Percentiles rank a stretch among this genome's conserved stretches.
Evolutionary conservation across 2,329 filamentous ascomycete species (phyloP).

Genomic region (Pyrenophora graminea): DNA sequence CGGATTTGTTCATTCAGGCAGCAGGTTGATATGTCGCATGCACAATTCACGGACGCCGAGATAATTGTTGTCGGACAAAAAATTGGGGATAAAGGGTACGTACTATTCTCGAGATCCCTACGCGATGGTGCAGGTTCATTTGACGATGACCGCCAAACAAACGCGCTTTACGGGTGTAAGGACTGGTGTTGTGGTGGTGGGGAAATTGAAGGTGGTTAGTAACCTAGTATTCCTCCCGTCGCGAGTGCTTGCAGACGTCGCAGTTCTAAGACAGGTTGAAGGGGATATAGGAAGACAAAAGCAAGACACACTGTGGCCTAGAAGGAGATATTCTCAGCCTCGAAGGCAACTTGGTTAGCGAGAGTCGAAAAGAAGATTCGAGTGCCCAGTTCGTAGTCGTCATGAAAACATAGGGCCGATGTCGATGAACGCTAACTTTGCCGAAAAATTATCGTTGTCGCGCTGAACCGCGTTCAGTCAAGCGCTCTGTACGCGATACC

Average conservation of each 20-base stretch:
- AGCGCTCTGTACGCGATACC: constrained; percentile 5
- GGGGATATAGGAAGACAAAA: constrained; percentile 13
- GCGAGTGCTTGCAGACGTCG: constrained; percentile 15
- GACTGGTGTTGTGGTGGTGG: constrained; percentile 17
- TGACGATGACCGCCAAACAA: constrained; percentile 90
- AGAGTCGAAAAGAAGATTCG: constrained; percentile 35
- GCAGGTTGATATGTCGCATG: constrained; percentile 21
- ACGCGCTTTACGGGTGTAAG: constrained; percentile 67
- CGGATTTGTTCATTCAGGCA: constrained; percentile 23
- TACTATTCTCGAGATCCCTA: constrained; percentile 65
- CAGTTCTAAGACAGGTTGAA: constrained; percentile 10
- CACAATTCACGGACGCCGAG: constrained; percentile 6
- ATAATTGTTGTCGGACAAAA: constrained; percentile 5
- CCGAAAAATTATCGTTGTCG: constrained; percentile 25
- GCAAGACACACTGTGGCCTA: constrained; percentile 33
- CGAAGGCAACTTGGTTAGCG: constrained; percentile 32
- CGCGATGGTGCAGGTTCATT: constrained; percentile 92
- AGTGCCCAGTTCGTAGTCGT: constrained; percentile 31
- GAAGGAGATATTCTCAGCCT: constrained; percentile 30
- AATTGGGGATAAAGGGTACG: constrained; percentile 37
- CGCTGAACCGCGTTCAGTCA: constrained; percentile 8
- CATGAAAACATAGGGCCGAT: constrained; percentile 23
- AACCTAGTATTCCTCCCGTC: constrained; percentile 17
- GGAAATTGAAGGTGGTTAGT: constrained; percentile 20
- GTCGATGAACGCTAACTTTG: constrained; percentile 15